Base-by-base conservation (phyloP, 2,329 filamentous ascomycete genomes). In the Diplodia scrobiculata region DNA sequence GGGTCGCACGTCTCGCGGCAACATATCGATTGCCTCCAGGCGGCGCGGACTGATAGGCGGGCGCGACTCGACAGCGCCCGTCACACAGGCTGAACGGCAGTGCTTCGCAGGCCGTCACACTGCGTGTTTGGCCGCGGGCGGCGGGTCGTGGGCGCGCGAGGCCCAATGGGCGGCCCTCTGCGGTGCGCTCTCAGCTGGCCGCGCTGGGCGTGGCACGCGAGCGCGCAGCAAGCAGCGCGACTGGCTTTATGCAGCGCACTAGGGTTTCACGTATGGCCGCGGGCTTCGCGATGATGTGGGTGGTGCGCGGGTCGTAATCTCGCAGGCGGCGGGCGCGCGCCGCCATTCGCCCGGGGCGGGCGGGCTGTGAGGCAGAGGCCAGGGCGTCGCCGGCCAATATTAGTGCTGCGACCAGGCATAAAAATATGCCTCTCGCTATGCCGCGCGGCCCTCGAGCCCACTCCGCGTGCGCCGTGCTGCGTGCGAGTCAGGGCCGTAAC, bases 371-470 rank as follows among this genome's bases (percentile, higher is more conserved):
- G 38, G 58, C 45, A 36, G 45, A 50, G 58, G 58, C 58, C 58
- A 62, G 58, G 58, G 58, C 58, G 58, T 17, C 45, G 58, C n/a
- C 54, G 53, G 63, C 52, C 50, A 73, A 71, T 70, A 73, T 72
- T 73, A 73, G 72, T 73, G 72, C 72, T 62, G 58, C 58, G 58
- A 62, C 58, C 72, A 71, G 71, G 74, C 75, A 76, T 72, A 72
- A 66, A 72, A 74, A 68, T 75, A 74, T 62, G 58, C 58, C 58
- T 62, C 58, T 62, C 21, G 14, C 58, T 62, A 74, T 76, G 75
- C 75, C 73, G 73, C 74, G 72, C 71, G 73, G 72, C 73, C 70
- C 73, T 73, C 74, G 54, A 50, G 54, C 58, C 58, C 58, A 62
- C 58, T 62, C 58, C 58, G 58, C 58, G 58, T 62, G 58, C 58